phyloP scores from a whole-genome alignment of 169 alveolate genomes.

The Cryptosporidium parvum region DNA sequence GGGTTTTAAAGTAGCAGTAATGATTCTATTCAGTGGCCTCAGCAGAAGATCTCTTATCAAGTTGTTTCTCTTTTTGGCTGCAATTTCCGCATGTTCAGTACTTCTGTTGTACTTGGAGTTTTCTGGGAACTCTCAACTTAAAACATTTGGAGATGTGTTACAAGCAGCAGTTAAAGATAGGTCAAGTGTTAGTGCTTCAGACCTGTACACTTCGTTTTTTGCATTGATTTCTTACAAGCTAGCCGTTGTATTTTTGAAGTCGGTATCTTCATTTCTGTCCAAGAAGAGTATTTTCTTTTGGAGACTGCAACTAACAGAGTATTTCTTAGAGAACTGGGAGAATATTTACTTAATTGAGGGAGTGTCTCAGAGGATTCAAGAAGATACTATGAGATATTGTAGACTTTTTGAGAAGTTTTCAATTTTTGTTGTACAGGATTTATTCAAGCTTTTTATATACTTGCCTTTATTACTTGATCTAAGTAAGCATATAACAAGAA shows the following conservation, averaged over 20 bases:
- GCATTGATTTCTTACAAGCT: background rate
- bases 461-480: slow-evolving; percentile 23
- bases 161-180: slow-evolving; percentile 17
- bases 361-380: slow-evolving; percentile 64
- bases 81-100: background rate
- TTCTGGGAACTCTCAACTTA: slow-evolving; percentile 8
- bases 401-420: slow-evolving; percentile 26
- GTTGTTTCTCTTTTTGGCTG: background rate
- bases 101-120: slow-evolving; percentile 4
- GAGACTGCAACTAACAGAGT: slow-evolving; percentile 39
- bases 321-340: slow-evolving; percentile 34
- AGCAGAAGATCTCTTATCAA: background rate
- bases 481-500: slow-evolving; percentile 17
- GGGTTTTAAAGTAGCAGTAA: background rate
- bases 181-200: background rate
- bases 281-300: slow-evolving; percentile 41
- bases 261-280: slow-evolving; percentile 10
- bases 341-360: slow-evolving; percentile 41
- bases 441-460: slow-evolving; percentile 26
- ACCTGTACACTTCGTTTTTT: background rate
- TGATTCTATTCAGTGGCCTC: slow-evolving; percentile 3
- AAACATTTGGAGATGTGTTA: slow-evolving; percentile 40
- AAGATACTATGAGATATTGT: slow-evolving; percentile 65
- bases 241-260: background rate
- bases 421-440: slow-evolving; percentile 23